Base-by-base conservation (phyloP, 768 basidiomycete genomes). In the Leccinum incarnatum region DNA sequence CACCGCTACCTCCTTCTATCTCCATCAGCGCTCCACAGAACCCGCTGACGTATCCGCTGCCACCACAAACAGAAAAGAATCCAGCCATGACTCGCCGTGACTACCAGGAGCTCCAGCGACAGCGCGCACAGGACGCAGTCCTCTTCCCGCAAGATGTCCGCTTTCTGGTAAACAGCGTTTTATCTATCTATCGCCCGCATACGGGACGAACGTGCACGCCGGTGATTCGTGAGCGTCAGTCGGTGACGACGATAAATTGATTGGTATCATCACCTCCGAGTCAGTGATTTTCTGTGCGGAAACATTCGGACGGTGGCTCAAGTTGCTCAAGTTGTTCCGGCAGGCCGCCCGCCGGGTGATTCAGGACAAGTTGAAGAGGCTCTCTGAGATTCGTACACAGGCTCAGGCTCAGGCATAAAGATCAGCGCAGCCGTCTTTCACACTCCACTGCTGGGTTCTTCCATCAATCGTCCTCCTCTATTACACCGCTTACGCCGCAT, bases 11-110 rank as follows among this genome's bases (percentile, higher is more conserved):
- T 74, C 72, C 5, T 89, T 82, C 68, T 88, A 87, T 67, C 77
- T 90, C 51, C 83, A 84, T 11, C 83, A 84, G 61, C 83, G 79
- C 25, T 83, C 87, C 17, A 73, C 77, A 5, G 86, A 86, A 63
- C 84, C 84, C 9, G 79, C 82, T 25, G 64, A 71, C 52, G 37
- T 58, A 27, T 66, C 71, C 36, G 76, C 79, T 27, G 72, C 74
- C 27, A 78, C 79, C 50, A 74, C 75, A 36, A 74, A 68, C 57
- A 72, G 63, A 64, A 71, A 72, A 54, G 72, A 75, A 42, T 74
- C 77, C 15, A 90, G 87, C 64, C 92, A 29, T 2, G 27, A 29
- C 8, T 93, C 69, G 89, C 66, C 78, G 80, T 25, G 84, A 88
- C 27, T 87, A 77, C 63, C 79, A 83, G 59, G 74, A 72, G 25